A percentile compares a stretch with the other conserved stretches of the same genome.
Conservation (phyloP, 441 rosid genomes). For the Melianthus villosus region DNA sequence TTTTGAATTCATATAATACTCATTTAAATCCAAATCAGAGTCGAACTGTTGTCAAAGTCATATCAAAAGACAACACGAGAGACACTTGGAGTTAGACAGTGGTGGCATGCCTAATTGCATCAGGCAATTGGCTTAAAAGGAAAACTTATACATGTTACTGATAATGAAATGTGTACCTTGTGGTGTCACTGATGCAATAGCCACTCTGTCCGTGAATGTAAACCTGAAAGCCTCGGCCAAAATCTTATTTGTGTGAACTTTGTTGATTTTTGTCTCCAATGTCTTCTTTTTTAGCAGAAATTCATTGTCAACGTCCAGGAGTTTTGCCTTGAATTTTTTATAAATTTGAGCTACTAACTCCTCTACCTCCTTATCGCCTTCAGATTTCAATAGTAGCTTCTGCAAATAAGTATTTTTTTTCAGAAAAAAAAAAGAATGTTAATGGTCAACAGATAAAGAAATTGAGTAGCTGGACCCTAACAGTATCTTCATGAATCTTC, state of each 20-base stretch:
- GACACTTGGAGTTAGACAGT: too few species aligned
- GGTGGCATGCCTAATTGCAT: too few species aligned
- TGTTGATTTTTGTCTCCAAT: constrained; percentile 21
- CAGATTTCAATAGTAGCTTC: constrained; percentile 31
- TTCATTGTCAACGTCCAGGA: constrained; percentile 35
- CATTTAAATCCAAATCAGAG: too few species aligned
- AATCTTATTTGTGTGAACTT: constrained; percentile 44
- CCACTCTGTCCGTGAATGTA: constrained; percentile 34
- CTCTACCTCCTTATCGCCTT: constrained; percentile 51
- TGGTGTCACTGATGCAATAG: constrained; percentile 16
- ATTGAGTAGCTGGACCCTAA: constrained; percentile 17
- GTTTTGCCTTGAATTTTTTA: constrained; percentile 35
- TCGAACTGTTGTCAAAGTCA: too few species aligned
- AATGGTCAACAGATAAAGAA: constrained; percentile 7
- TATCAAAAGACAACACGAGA: too few species aligned
- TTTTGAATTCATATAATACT: too few species aligned
- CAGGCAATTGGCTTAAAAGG: background rate
- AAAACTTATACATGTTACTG: background rate
- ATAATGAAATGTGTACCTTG: constrained; percentile 29
- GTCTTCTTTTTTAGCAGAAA: constrained; percentile 22
- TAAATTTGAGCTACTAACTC: constrained; percentile 39
- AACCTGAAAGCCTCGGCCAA: constrained; percentile 59
- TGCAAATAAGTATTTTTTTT: constrained; percentile 21
- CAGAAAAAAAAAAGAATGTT: constrained; percentile 8
- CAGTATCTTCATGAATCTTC: constrained; percentile 32